These are phyloP conservation scores for Nymphaea colorata DNA, from an alignment of 164 flowering plant genomes.

Conservation along the genomic window DNA sequence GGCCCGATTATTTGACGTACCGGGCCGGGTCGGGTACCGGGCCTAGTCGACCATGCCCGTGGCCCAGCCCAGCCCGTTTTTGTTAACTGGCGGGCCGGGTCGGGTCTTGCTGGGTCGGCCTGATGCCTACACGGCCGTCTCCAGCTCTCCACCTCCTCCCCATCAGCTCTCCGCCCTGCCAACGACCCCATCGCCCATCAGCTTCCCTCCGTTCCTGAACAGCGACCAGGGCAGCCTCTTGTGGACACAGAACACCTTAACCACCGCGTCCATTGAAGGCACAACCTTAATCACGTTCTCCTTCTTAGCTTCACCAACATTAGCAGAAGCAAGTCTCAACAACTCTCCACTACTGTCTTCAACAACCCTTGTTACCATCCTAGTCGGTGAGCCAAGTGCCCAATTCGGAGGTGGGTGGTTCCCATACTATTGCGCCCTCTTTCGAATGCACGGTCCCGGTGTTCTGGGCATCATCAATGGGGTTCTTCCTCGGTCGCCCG, in stretches of 20 bases:
- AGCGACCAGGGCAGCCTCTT: no score
- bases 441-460: background rate
- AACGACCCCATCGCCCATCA: no score
- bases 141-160: no score
- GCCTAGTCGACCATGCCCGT: no score
- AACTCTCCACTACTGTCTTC: slow-evolving; percentile 7
- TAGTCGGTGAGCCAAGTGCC: slow-evolving; percentile 4
- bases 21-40: no score
- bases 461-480: background rate
- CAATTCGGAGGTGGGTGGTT: background rate
- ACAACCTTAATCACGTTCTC: slow-evolving; percentile 34
- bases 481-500: background rate
- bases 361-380: slow-evolving; percentile 6
- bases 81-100: no score
- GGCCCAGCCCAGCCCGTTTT: no score
- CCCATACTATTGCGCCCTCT: background rate
- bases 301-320: slow-evolving; percentile 9
- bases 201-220: no score
- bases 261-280: slow-evolving; percentile 92
- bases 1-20: no score
- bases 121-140: no score
- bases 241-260: slow-evolving; percentile 96
- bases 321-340: background rate
- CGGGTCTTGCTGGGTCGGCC: no score
- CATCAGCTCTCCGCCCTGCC: no score